These are phyloP conservation scores for Trichocomaceae sp. DNA, from an alignment of 2,329 filamentous ascomycete genomes.

Conservation along the genomic window DNA sequence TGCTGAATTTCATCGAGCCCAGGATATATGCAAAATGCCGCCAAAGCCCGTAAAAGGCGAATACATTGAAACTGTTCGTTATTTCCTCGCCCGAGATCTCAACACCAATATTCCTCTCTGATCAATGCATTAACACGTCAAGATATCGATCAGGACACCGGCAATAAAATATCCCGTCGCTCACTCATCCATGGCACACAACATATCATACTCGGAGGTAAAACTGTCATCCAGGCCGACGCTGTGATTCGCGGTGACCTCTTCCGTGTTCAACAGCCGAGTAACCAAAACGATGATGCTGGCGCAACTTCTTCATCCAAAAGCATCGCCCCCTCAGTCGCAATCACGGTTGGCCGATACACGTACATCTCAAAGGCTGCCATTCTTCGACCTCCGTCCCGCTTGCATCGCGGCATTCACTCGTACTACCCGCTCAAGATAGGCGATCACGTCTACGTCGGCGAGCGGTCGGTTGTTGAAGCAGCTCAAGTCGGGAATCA, in stretches of 20 bases:
- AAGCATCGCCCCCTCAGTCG: constrained; percentile 24
- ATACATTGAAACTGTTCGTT: constrained; percentile 86
- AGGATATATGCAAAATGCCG: constrained; percentile 50
- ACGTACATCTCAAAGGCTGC: constrained; percentile 77
- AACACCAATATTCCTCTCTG: not conserved
- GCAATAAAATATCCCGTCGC: constrained; percentile 94
- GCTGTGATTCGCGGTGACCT: constrained; percentile 92
- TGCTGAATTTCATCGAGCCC: not conserved
- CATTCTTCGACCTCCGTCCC: constrained; percentile 73
- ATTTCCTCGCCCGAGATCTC: constrained; percentile 11
- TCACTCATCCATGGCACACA: constrained; percentile 89
- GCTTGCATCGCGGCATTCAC: constrained; percentile 64
- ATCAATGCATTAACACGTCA: not conserved
- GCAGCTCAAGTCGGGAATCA: constrained; percentile 78
- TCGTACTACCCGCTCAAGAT: constrained; percentile 65
- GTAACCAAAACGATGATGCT: not conserved
- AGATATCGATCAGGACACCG: constrained; percentile 65
- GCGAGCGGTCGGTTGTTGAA: constrained; percentile 66
- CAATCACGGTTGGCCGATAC: constrained; percentile 85
- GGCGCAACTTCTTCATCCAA: constrained; percentile 19
- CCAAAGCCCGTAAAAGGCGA: constrained; percentile 76
- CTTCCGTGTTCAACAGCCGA: constrained; percentile 46
- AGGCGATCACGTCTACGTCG: constrained; percentile 90
- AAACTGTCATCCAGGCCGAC: constrained; percentile 91
- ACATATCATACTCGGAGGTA: constrained; percentile 95